Percentiles rank a stretch among this genome's conserved stretches.
phyloP scores from a whole-genome alignment of 495 filamentous ascomycete genomes.

The Talaromyces thailandensis region DNA sequence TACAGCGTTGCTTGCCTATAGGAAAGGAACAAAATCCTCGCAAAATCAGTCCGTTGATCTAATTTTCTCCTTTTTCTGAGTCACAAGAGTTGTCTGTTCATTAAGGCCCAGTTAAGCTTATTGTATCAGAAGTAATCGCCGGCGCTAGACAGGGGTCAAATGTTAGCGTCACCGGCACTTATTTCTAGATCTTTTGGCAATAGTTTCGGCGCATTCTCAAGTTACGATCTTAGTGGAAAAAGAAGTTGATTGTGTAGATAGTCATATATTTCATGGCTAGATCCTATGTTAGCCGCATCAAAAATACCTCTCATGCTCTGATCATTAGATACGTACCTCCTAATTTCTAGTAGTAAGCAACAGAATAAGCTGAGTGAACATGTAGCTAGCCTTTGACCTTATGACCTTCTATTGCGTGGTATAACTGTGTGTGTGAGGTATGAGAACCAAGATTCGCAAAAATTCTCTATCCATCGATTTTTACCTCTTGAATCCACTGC shows the following conservation, averaged over 20 bases:
- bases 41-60: neutral
- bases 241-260: neutral
- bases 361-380: no score
- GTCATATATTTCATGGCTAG: no score
- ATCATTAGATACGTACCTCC: no score
- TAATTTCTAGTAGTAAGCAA: no score
- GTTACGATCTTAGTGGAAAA: neutral
- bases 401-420: no score
- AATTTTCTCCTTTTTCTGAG: neutral
- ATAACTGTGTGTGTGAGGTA: no score
- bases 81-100: neutral
- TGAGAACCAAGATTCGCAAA: no score
- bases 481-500: no score
- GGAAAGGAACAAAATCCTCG: neutral
- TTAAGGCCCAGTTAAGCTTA: neutral
- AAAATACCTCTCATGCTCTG: no score
- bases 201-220: neutral
- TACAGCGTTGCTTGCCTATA: neutral
- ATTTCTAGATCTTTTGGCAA: neutral
- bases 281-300: no score
- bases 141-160: neutral
- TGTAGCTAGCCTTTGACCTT: no score
- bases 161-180: neutral
- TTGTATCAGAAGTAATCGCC: neutral
- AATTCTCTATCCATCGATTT: no score